Base-by-base conservation (phyloP, 164 flowering plant species). In the Akebia trifoliata region DNA sequence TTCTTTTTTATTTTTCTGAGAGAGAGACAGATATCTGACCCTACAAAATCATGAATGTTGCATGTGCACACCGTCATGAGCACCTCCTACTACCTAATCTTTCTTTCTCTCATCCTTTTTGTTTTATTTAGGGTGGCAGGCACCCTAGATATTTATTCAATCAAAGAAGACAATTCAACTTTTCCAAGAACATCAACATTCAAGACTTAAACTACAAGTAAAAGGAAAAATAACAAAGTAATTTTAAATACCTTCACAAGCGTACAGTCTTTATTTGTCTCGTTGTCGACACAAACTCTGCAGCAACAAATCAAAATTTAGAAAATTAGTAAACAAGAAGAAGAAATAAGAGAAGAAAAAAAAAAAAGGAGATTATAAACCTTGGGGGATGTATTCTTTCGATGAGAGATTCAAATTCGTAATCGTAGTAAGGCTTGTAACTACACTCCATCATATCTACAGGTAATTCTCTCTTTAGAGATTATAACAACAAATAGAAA, bases 251-350 rank as follows among this genome's bases (percentile, higher is more conserved):
- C 98, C 98, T 89, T 92, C 48, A 89, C 86, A 61, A 89, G 85
- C 4, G 93, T 92, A 75, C 89, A 83, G 60, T 82, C 82, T 54
- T 63, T 67, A 65, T 71, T 72, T 26, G 90, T 32, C 40, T 88
- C 87, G 44, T 92, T 92, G 58, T 92, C 98, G 20, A 92, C 64
- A 48, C 79, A 75, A 69, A 87, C 85, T 63, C 98, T 92, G 85
- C 70, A 76, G 54, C 29, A 50, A 8, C 20, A 42, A 37, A n/a
- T 30, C 22, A 18, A 50, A 28, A 18, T 7, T 6, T 2, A 38
- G 14, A 20, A 28, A 34, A 36, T 25, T 6, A 15, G n/a, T 14
- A 11, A 54, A 47, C 12, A 28, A 17, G 14, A 26, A 40, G 26
- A 25, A 60, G n/a, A 34, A 17, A 2, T n/a, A 12, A 50, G 22